Percentiles rank a stretch among this genome's conserved stretches.
Conservation (phyloP, 2,329 filamentous ascomycete species). For the Claviceps spartinae region DNA sequence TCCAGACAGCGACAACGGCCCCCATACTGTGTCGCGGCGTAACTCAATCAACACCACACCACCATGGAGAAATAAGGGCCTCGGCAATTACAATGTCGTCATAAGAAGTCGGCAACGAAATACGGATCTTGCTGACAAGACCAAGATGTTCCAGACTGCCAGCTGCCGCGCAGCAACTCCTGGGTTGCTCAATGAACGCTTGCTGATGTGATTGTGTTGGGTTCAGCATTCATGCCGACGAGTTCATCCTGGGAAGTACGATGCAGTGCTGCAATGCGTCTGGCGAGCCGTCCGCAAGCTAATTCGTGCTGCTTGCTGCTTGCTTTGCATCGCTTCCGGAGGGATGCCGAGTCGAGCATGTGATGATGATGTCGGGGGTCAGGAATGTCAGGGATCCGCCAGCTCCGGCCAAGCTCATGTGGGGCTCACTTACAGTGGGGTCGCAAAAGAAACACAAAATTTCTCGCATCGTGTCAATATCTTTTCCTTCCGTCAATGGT, state of each 20-base stretch:
- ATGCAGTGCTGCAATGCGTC: background rate
- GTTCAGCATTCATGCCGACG: background rate
- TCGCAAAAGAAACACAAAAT: too few relatives aligned
- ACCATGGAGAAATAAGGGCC: slow-evolving; percentile 1
- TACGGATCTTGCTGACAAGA: background rate
- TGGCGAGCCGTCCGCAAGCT: slow-evolving; percentile 1
- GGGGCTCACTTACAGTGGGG: too few relatives aligned
- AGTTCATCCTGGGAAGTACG: background rate
- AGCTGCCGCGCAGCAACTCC: background rate
- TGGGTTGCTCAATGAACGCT: background rate
- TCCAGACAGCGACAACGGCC: slow-evolving; percentile 36
- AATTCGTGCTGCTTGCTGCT: background rate
- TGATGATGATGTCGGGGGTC: slow-evolving; percentile 15
- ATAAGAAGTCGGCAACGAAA: background rate
- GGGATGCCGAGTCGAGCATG: slow-evolving; percentile 11
- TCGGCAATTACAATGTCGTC: background rate
- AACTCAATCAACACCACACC: slow-evolving; percentile 15
- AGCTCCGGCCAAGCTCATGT: too few relatives aligned
- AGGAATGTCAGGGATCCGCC: background rate
- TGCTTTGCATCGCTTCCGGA: background rate
- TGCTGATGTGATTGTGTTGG: background rate
- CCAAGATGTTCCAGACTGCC: background rate
- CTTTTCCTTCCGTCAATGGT: too few relatives aligned
- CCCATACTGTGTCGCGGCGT: slow-evolving; percentile 26
- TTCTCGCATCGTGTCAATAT: too few relatives aligned